Conservation (phyloP, 2,329 filamentous ascomycete genomes). For the Sporothrix globosa region DNA sequence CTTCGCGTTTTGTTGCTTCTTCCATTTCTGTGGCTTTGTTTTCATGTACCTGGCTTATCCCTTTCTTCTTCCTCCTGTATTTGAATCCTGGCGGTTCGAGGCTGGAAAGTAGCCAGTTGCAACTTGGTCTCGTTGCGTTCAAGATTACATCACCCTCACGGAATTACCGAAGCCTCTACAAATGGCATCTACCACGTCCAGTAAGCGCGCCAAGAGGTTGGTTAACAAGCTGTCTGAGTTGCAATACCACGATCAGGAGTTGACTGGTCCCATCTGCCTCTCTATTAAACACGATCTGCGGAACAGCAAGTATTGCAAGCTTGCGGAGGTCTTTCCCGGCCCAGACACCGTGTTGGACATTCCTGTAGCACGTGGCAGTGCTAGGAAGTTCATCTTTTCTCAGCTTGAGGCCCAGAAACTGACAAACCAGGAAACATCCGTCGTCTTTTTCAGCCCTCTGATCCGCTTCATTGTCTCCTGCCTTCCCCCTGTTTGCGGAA, state of each 20-base stretch:
- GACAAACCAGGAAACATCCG: conserved; percentile 30
- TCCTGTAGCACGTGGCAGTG: not conserved
- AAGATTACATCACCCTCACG: not conserved
- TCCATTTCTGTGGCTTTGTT: not conserved
- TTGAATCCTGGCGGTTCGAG: not conserved
- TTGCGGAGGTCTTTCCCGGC: conserved; percentile 14
- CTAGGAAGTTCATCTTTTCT: conserved; percentile 35
- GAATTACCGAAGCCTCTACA: not conserved
- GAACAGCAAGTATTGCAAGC: conserved; percentile 31
- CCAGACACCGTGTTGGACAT: conserved; percentile 21
- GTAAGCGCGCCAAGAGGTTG: conserved; percentile 33
- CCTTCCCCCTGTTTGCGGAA: conserved; percentile 29
- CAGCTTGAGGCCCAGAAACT: conserved; percentile 36
- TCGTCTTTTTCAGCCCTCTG: conserved; percentile 32
- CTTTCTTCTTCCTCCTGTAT: not conserved
- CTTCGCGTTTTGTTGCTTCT: not conserved
- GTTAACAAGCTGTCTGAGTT: conserved; percentile 32
- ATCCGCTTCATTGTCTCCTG: conserved; percentile 35
- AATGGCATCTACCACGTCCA: conserved; percentile 25
- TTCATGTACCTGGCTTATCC: no score
- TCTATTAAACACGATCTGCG: conserved; percentile 31
- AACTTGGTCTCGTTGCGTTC: not conserved
- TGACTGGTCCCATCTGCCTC: conserved; percentile 33
- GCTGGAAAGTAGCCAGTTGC: not conserved
- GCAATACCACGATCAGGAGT: conserved; percentile 32